Evolutionary conservation across 1,284 basidiomycete species (phyloP).

Genomic region (Marasmius fiardii): DNA sequence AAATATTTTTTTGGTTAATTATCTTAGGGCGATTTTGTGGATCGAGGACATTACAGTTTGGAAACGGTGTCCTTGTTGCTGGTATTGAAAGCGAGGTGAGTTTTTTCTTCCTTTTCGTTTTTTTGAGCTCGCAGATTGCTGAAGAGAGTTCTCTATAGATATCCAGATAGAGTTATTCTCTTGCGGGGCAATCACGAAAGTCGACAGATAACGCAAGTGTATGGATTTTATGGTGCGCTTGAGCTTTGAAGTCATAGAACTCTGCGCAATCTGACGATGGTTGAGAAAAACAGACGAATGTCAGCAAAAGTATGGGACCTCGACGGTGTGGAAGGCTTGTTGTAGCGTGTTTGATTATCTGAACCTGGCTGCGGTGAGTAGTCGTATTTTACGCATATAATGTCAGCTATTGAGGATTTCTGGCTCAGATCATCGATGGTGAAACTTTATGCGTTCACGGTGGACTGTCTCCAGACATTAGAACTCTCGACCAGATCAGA

Average conservation of each 20-base stretch:
- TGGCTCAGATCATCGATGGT: constrained; percentile 84
- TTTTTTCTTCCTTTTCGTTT: not conserved
- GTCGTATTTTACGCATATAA: not conserved
- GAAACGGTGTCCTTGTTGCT: constrained; percentile 92
- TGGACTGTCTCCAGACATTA: constrained; percentile 88
- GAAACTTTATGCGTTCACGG: constrained; percentile 91
- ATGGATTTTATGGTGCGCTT: constrained; percentile 94
- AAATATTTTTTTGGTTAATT: constrained; percentile 16
- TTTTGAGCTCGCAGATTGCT: not conserved
- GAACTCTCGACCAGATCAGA: constrained; percentile 89
- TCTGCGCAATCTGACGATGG: no score
- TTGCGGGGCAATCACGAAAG: constrained; percentile 95
- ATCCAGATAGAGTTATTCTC: constrained; percentile 90
- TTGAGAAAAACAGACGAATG: constrained; percentile 74
- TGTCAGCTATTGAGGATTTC: not conserved
- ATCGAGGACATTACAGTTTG: constrained; percentile 94
- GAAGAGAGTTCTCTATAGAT: constrained; percentile 42
- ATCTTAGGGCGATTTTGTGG: constrained; percentile 95
- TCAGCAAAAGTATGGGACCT: constrained; percentile 93
- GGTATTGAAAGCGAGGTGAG: constrained; percentile 86
- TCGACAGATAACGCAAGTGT: constrained; percentile 96
- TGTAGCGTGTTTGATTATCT: constrained; percentile 95
- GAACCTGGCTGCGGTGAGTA: constrained; percentile 85
- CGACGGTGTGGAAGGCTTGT: constrained; percentile 94
- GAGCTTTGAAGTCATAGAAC: no score